phyloP scores from a whole-genome alignment of 176 grass and related monocot species.

The maize (Zea mays) region DNA sequence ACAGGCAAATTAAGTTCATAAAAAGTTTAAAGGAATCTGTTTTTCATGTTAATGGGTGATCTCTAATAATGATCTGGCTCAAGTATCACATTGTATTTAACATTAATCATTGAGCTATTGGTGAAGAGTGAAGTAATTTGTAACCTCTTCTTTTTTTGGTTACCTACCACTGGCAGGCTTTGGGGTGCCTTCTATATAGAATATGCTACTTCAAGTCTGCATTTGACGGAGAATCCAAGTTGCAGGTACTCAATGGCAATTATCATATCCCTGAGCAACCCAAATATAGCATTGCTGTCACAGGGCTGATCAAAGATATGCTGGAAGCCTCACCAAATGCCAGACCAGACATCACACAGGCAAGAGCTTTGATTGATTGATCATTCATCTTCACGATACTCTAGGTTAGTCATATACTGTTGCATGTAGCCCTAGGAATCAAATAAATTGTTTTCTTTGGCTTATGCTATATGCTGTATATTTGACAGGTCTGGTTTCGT shows the following conservation, averaged over 20 bases:
- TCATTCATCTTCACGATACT: slow-evolving; percentile 59
- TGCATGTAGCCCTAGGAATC: slow-evolving; percentile 50
- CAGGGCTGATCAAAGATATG: slow-evolving; percentile 67
- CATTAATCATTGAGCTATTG: slow-evolving; percentile 26
- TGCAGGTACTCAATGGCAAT: slow-evolving; percentile 88
- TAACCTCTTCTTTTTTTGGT: slow-evolving; percentile 19
- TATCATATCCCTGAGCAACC: slow-evolving; percentile 78
- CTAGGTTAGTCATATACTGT: slow-evolving; percentile 66
- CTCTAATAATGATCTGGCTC: slow-evolving; percentile 4
- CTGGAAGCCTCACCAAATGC: slow-evolving; percentile 64
- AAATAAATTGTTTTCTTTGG: slow-evolving; percentile 34
- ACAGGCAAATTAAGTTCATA: not conserved
- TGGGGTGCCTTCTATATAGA: slow-evolving; percentile 87
- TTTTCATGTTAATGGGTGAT: slow-evolving; percentile 28
- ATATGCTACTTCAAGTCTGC: slow-evolving; percentile 85
- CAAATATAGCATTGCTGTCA: slow-evolving; percentile 53
- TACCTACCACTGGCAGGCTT: slow-evolving; percentile 50
- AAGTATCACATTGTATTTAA: slow-evolving; percentile 8
- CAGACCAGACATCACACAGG: slow-evolving; percentile 86
- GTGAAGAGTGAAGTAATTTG: slow-evolving; percentile 2
- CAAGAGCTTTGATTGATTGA: slow-evolving; percentile 65
- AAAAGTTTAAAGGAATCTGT: not conserved
- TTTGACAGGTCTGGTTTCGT: slow-evolving; percentile 71
- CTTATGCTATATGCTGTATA: slow-evolving; percentile 37
- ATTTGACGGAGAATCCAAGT: slow-evolving; percentile 91